Evolutionary conservation across 495 filamentous ascomycete species (phyloP), one percentile per base, ranked within the genome.

Genomic region (Hypoxylon lienhwacheense): DNA sequence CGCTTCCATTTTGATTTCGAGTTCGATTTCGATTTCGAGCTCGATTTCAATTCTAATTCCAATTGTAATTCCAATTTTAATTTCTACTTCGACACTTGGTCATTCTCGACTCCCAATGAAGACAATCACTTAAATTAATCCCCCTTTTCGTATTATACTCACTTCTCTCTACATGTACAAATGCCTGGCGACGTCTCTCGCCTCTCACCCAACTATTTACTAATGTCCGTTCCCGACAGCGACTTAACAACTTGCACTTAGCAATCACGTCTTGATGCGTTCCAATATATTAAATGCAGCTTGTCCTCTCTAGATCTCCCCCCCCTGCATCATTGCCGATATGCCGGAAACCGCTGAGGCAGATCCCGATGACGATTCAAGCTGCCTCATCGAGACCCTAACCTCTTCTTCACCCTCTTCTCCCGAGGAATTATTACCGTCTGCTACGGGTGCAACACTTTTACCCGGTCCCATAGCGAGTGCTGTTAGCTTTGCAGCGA

Each of bases 401-500:
- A 24, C 44, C 28, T 25, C 44, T 7, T 48, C 44, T 14, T 35
- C 44, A 34, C 32, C 44, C 11, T 48, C 44, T 14, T 35, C 22
- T 8, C 8, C 40, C 0, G 35, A 17, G 15, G 51, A 55, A 16
- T 31, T 51, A 4, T 8, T 46, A 2, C 37, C 43, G 12, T 10
- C 56, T n/a, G 8, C 68, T 11, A 65, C 75, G 7, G 81, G 82
- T 20, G 66, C 73, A 17, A 86, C 87, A 1, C 78, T 91, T 3
- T 78, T 91, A 0, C 87, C 87, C 7, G 61, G 75, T 10, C 79
- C 84, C 7, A 70, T 89, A 14, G 87, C 88, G 10, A 85, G 77
- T 19, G 70, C 83, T n/a, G 81, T 91, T 36, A 88, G 85, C 47
- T 60, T 89, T 19, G 72, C 85, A 16, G 82, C 87, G 3, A 80